A percentile compares a stretch with the other conserved stretches of the same genome.
Evolutionary conservation across 2,329 filamentous ascomycete species (phyloP).

Genomic region (Cladosporium sp.): DNA sequence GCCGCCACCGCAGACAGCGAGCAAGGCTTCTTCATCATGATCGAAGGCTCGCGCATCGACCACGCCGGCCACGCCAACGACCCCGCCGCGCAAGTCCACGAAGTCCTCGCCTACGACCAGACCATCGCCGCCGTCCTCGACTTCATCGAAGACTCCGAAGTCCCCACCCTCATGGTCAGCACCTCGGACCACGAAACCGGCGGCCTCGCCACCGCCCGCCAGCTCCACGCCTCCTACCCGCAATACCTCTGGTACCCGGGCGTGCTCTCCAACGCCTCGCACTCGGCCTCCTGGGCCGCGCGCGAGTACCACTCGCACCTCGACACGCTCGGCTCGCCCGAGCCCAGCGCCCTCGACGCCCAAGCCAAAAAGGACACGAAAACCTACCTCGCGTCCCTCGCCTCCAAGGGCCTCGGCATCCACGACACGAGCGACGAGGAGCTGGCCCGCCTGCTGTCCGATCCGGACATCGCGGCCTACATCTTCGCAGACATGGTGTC

Average conservation of each 20-base stretch:
- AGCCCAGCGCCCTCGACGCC: constrained; percentile 27
- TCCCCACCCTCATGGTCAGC: constrained; percentile 73
- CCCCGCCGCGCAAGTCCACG: constrained; percentile 56
- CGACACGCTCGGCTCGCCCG: constrained; percentile 21
- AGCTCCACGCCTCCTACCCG: constrained; percentile 57
- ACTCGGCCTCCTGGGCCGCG: constrained; percentile 65
- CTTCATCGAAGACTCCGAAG: constrained; percentile 69
- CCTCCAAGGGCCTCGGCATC: constrained; percentile 69
- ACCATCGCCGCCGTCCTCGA: constrained; percentile 77
- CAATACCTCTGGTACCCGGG: constrained; percentile 75
- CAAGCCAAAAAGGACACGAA: constrained; percentile 37
- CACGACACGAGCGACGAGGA: constrained; percentile 65
- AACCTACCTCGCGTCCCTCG: constrained; percentile 62
- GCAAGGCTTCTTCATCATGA: constrained; percentile 97
- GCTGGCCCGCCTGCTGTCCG: constrained; percentile 57
- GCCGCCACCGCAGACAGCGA: constrained; percentile 77
- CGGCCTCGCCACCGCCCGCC: constrained; percentile 74
- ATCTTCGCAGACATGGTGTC: constrained; percentile 80
- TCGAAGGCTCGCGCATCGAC: constrained; percentile 92
- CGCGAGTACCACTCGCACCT: constrained; percentile 57
- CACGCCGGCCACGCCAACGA: constrained; percentile 70
- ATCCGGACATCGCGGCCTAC: constrained; percentile 52
- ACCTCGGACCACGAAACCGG: constrained; percentile 98
- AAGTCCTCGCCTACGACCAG: constrained; percentile 91
- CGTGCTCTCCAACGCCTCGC: constrained; percentile 72